These are phyloP conservation scores for Apiotrichum montevideense DNA, from an alignment of 1,284 basidiomycete genomes.

Conservation along the genomic window DNA sequence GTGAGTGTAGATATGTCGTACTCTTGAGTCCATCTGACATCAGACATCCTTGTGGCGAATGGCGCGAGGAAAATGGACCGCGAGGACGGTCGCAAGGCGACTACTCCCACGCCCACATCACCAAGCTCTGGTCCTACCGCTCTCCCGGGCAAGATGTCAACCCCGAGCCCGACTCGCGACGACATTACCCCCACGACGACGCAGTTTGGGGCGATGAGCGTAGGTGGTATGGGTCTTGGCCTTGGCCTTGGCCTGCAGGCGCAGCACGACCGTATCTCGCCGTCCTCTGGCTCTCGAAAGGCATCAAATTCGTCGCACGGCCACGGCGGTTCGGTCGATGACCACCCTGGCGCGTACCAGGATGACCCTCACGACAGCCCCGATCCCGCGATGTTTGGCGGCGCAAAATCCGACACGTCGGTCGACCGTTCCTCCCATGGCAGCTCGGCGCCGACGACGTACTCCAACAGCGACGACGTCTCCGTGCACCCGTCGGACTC, in stretches of 20 bases:
- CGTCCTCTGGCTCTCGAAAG: not conserved
- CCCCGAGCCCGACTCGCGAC: not conserved
- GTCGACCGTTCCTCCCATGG: not conserved
- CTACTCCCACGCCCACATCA: not conserved
- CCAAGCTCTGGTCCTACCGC: not conserved
- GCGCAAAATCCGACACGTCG: not conserved
- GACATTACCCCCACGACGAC: constrained; percentile 12
- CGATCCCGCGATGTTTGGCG: not conserved
- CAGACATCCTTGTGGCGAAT: constrained; percentile 26
- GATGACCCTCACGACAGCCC: not conserved
- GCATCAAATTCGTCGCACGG: not conserved
- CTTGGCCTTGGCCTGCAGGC: constrained; percentile 1
- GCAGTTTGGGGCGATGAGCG: constrained; percentile 1
- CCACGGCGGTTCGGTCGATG: not conserved
- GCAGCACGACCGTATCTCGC: not conserved
- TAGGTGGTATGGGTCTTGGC: not conserved
- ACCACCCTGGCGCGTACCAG: not conserved
- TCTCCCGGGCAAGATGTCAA: not conserved
- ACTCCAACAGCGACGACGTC: not conserved
- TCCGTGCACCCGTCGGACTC: constrained; percentile 13
- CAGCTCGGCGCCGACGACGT: not conserved
- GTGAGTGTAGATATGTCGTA: constrained; percentile 17
- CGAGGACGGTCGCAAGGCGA: not conserved
- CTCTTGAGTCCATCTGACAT: too few relatives aligned
- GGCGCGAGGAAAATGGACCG: constrained; percentile 56